Conservation (phyloP, 169 alveolate species). For the Plasmodium adleri region DNA sequence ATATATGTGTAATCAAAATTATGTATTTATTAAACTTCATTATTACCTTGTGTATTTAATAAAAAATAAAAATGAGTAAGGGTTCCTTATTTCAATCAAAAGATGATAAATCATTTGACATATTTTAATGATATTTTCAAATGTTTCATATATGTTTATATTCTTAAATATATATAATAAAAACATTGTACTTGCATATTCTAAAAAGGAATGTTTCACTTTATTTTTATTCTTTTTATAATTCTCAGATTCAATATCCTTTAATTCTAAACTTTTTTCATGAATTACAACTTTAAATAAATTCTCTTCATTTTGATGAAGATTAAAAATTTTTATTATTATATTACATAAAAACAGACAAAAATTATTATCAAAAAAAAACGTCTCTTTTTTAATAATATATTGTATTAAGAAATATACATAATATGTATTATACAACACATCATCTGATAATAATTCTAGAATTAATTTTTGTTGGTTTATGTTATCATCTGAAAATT, state of each 20-base stretch:
- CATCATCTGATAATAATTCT: conserved; percentile 42
- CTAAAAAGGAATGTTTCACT: conserved; percentile 39
- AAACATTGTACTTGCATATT: conserved; percentile 29
- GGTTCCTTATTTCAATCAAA: conserved; percentile 29
- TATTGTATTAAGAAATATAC: conserved; percentile 51
- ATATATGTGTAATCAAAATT: background rate
- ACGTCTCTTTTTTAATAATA: conserved; percentile 48
- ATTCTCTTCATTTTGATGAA: conserved; percentile 28
- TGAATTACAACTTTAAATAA: conserved; percentile 16
- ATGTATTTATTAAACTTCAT: background rate
- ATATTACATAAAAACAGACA: conserved; percentile 52
- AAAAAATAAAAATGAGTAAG: conserved; percentile 57
- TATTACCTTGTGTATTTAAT: conserved; percentile 24
- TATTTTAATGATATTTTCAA: conserved; percentile 19
- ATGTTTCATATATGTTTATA: conserved; percentile 37
- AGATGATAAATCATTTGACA: conserved; percentile 29
- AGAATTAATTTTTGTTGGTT: conserved; percentile 44
- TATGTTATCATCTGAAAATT: conserved; percentile 26
- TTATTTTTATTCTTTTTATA: conserved; percentile 19
- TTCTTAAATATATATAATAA: conserved; percentile 31
- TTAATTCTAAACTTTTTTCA: conserved; percentile 19
- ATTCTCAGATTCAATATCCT: conserved; percentile 40
- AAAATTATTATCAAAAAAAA: conserved; percentile 45
- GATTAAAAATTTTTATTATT: conserved; percentile 35
- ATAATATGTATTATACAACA: conserved; percentile 42